Conservation (phyloP, 1,284 basidiomycete species). For the Leccinum huronense region DNA sequence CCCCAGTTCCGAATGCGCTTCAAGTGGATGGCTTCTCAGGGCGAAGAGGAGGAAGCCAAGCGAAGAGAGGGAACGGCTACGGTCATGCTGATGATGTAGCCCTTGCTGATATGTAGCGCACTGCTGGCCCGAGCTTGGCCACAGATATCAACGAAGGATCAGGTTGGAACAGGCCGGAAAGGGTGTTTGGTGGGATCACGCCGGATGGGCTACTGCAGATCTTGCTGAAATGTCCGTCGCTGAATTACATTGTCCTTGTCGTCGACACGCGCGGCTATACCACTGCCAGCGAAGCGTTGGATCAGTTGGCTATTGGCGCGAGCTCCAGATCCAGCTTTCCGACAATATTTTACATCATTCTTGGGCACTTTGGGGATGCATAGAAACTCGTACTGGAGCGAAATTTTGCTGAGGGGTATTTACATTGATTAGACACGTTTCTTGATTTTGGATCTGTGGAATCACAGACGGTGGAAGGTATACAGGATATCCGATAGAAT, state of each 20-base stretch:
- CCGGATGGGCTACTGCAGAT: background rate
- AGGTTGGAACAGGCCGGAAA: background rate
- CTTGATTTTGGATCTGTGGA: background rate
- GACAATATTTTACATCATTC: background rate
- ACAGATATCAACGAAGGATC: background rate
- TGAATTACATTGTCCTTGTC: background rate
- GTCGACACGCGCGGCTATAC: conserved; percentile 7
- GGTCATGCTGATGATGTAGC: background rate
- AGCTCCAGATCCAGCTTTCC: background rate
- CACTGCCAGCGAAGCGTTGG: background rate
- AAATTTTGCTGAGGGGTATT: background rate
- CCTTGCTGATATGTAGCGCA: background rate
- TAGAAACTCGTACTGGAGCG: background rate
- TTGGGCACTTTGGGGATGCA: background rate
- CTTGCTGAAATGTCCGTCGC: background rate
- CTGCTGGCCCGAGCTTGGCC: background rate
- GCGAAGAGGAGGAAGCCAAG: no score
- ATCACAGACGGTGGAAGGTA: background rate
- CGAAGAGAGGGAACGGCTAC: no score
- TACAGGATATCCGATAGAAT: background rate
- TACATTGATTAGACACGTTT: background rate
- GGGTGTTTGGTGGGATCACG: background rate
- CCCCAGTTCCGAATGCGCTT: no score
- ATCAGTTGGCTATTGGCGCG: background rate
- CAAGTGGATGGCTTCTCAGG: no score